These are phyloP conservation scores for Coix lacrymajobi DNA, from an alignment of 176 grass and related monocot genomes.

Conservation along the genomic window DNA sequence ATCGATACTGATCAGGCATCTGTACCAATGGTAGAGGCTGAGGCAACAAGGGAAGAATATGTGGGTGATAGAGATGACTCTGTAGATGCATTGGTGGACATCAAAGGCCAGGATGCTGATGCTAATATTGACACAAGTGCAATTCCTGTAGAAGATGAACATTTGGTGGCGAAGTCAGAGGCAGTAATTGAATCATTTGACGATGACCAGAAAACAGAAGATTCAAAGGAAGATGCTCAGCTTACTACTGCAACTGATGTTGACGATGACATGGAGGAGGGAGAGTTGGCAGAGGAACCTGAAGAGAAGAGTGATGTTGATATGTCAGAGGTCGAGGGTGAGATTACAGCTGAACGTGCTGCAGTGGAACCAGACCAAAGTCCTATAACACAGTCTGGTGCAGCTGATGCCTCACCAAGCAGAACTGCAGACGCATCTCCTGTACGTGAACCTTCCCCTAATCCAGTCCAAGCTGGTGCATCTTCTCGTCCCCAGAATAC, in stretches of 20 bases:
- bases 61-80: conserved; percentile 51
- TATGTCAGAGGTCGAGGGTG: conserved; percentile 42
- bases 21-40: conserved; percentile 29
- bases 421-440: conserved; percentile 23
- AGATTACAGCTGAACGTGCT: conserved; percentile 30
- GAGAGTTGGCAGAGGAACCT: conserved; percentile 66
- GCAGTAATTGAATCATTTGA: conserved; percentile 33
- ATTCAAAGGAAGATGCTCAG: conserved; percentile 50
- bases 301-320: conserved; percentile 56
- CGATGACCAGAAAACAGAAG: conserved; percentile 38
- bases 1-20: conserved; percentile 62
- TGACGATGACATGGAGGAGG: conserved; percentile 89
- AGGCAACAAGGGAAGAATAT: conserved; percentile 53
- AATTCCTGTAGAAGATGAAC: conserved; percentile 26
- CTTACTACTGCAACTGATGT: conserved; percentile 35
- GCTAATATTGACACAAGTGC: conserved; percentile 36
- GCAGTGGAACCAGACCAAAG: conserved; percentile 42
- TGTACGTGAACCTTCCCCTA: conserved; percentile 48
- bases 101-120: conserved; percentile 50
- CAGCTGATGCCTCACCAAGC: conserved; percentile 43
- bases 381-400: conserved; percentile 28
- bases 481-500: conserved; percentile 36
- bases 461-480: conserved; percentile 17
- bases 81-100: conserved; percentile 31
- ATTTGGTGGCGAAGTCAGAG: conserved; percentile 29